A percentile compares a stretch with the other conserved stretches of the same genome.
phyloP scores from a whole-genome alignment of 257 asterid genomes.

The Solanum tacnaense region DNA sequence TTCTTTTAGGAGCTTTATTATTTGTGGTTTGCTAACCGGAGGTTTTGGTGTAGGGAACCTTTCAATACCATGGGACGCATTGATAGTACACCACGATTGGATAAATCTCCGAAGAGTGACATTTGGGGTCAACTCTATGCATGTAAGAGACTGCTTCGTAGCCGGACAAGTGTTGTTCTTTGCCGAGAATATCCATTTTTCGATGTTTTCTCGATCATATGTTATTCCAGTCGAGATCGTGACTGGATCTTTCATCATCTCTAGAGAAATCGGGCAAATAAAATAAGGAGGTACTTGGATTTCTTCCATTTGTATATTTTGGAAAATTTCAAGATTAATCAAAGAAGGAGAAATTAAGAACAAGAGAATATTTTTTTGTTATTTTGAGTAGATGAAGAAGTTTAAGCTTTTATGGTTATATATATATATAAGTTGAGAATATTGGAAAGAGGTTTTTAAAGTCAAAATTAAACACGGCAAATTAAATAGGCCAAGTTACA shows the following conservation, averaged over 20 bases:
- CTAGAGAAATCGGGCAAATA: constrained; percentile 68
- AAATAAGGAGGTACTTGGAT: constrained; percentile 65
- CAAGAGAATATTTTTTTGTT: too few relatives aligned
- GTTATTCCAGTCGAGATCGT: constrained; percentile 64
- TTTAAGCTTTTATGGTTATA: background rate
- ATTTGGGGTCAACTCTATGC: too few relatives aligned
- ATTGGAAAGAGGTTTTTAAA: background rate
- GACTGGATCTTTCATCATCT: constrained; percentile 85
- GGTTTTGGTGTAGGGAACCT: constrained; percentile 79
- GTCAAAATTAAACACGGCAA: background rate
- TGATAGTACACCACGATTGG: constrained; percentile 37
- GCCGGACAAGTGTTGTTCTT: too few relatives aligned
- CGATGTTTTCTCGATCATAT: constrained; percentile 71
- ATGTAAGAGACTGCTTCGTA: too few relatives aligned
- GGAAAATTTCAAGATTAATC: background rate
- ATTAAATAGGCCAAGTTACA: background rate
- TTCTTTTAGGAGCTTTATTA: constrained; percentile 37
- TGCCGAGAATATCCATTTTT: constrained; percentile 47
- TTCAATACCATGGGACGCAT: constrained; percentile 44
- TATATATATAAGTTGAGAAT: background rate
- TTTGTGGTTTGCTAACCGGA: constrained; percentile 40
- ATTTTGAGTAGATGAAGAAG: background rate
- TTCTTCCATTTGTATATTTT: constrained; percentile 22
- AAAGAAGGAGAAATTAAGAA: background rate
- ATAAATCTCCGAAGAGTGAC: too few relatives aligned